Evolutionary conservation across 2,329 filamentous ascomycete species (phyloP), one percentile per base, ranked within the genome.

Genomic region (Fusarium nelsonii): DNA sequence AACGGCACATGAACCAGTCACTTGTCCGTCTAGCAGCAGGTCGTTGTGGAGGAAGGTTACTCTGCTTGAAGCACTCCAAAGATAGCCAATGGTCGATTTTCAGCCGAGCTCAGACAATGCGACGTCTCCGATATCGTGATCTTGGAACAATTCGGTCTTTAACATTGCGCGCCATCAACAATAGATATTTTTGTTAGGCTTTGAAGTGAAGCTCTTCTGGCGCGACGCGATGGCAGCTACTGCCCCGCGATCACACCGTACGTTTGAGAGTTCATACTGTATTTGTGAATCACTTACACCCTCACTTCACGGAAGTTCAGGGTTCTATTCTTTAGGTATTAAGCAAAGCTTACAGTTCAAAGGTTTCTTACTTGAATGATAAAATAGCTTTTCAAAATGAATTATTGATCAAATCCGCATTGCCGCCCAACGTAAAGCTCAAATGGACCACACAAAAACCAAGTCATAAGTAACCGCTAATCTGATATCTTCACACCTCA

Each of bases 1-100:
- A 85, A 18, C 85, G 84, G 78, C 85, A 87, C 85, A 87, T 87
- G 71, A 67, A 69, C 59, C 53, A 53, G 55, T 30, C 26, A 50
- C 34, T 41, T 30, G 53, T 23, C 11, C 20, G 54, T 44, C 18
- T 60, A 37, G 28, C 8, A 18, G 32, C 16, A 50, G 32, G 37
- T 28, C 34, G 33, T 20, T 51, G 20, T 51, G 23, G 26, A 20
- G 7, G 23, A 16, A 30, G 44, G 49, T 36, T 44, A 37, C 23
- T 26, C 20, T 45, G 18, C 11, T 40, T 43, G 34, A 50, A 48
- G 52, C 48, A 39, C 20, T 30, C 23, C 15, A 33, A 41, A 52
- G 36, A 32, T 48, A 23, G 14, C 32, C 33, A 50, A 48, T 41
- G 36, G 20, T 7, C 4, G 41, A 10, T 8, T 10, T 46, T 53